Conservation (phyloP, 108 stramenopile genomes). For the Chaetoceros muelleri region DNA sequence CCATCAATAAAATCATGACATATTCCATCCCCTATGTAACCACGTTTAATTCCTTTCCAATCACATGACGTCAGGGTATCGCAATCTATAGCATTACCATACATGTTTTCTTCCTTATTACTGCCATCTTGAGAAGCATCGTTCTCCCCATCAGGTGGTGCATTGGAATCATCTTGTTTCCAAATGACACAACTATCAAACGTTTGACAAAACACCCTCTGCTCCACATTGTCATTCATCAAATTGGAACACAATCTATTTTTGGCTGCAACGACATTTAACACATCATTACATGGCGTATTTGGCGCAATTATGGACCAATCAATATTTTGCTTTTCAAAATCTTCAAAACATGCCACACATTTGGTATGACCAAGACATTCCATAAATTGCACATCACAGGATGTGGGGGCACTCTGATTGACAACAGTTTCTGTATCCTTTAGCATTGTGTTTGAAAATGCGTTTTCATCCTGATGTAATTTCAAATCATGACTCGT, state of each 20-base stretch:
- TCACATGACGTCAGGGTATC: constrained; percentile 51
- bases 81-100: constrained; percentile 43
- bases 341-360: constrained; percentile 48
- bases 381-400: constrained; percentile 54
- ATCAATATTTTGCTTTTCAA: constrained; percentile 51
- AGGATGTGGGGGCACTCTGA: constrained; percentile 4
- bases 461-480: too few species aligned
- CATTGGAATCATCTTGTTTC: constrained; percentile 22
- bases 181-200: constrained; percentile 71
- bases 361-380: constrained; percentile 53
- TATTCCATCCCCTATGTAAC: constrained; percentile 73
- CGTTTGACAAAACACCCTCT: constrained; percentile 48
- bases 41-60: constrained; percentile 68
- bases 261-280: constrained; percentile 17
- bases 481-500: too few species aligned
- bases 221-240: constrained; percentile 15
- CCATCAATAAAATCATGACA: constrained; percentile 76
- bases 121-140: too few species aligned
- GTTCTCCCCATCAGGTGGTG: constrained; percentile 11
- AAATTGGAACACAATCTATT: constrained; percentile 31
- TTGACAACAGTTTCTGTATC: background rate
- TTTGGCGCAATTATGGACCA: constrained; percentile 70
- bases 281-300: constrained; percentile 55
- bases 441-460: too few species aligned
- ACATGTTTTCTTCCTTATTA: constrained; percentile 15